These are phyloP conservation scores for Echium plantagineum DNA, from an alignment of 257 asterid species.

Conservation along the genomic window DNA sequence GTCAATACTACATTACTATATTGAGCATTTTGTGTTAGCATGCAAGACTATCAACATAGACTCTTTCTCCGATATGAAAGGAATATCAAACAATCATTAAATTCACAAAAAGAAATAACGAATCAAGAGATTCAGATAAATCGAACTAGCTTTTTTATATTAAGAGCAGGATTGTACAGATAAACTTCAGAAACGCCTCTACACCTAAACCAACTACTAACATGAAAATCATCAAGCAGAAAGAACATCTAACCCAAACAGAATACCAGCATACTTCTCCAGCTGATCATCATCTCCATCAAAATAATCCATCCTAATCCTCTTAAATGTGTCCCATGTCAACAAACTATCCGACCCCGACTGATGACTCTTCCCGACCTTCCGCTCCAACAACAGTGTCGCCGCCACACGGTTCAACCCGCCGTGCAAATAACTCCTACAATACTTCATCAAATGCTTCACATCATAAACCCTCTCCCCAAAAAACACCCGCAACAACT, in stretches of 20 bases:
- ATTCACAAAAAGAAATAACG: too few species aligned
- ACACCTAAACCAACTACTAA: constrained; percentile 3
- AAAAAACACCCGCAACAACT: constrained; percentile 39
- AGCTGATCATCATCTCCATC: constrained; percentile 24
- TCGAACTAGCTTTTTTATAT: too few species aligned
- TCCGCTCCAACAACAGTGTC: constrained; percentile 42
- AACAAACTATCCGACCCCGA: constrained; percentile 86
- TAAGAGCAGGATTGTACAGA: too few species aligned
- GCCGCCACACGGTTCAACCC: constrained; percentile 63
- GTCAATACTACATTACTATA: too few species aligned
- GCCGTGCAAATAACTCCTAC: constrained; percentile 45
- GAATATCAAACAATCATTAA: too few species aligned
- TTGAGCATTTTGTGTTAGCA: too few species aligned
- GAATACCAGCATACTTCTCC: constrained; percentile 55
- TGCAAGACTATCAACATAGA: too few species aligned
- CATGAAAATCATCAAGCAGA: constrained; percentile 10
- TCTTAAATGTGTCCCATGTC: constrained; percentile 64
- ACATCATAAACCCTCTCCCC: constrained; percentile 67
- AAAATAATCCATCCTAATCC: constrained; percentile 42
- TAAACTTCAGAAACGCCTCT: too few species aligned
- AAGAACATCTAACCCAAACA: constrained; percentile 68
- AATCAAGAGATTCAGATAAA: too few species aligned
- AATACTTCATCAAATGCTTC: constrained; percentile 58
- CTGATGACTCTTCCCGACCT: constrained; percentile 64
- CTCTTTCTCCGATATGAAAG: too few species aligned